Evolutionary conservation across 306 rosid genomes (phyloP).

Genomic region (Pyrus pyrifolia): DNA sequence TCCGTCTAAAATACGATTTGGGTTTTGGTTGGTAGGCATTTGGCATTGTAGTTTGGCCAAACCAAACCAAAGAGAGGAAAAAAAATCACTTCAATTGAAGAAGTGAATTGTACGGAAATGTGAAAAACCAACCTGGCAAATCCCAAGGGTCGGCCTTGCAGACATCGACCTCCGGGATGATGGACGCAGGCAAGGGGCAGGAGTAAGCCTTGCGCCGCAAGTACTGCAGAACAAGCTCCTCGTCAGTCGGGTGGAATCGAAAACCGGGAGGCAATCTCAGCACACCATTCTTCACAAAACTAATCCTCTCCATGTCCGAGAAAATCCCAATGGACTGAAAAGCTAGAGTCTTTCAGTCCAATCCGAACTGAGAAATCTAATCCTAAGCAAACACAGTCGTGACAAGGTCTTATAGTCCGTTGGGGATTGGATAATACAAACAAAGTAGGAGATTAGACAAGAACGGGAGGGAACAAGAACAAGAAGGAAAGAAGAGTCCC

Average conservation of each 20-base stretch:
- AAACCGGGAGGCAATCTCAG: constrained; percentile 89
- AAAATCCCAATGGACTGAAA: background rate
- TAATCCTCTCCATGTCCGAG: constrained; percentile 41
- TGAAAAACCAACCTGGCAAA: constrained; percentile 64
- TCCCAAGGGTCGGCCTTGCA: constrained; percentile 99
- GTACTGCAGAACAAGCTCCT: constrained; percentile 82
- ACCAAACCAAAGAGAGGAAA: background rate
- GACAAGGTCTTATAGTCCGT: constrained; percentile 18
- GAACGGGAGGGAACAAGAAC: constrained; percentile 11
- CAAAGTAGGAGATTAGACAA: background rate
- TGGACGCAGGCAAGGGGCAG: constrained; percentile 77
- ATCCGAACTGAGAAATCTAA: background rate
- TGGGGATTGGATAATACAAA: constrained; percentile 10
- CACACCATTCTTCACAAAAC: constrained; percentile 70
- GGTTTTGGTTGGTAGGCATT: background rate
- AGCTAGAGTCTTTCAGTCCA: background rate
- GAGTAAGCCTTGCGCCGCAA: constrained; percentile 72
- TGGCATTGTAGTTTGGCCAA: background rate
- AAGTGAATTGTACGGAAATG: background rate
- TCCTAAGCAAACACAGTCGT: background rate
- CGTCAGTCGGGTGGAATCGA: constrained; percentile 92
- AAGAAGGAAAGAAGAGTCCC: constrained; percentile 10
- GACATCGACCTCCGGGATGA: constrained; percentile 82
- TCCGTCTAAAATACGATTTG: background rate
- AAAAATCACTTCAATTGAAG: background rate